Conservation (phyloP, 176 grass and related monocot genomes). For the Rhynchospora pubera region DNA sequence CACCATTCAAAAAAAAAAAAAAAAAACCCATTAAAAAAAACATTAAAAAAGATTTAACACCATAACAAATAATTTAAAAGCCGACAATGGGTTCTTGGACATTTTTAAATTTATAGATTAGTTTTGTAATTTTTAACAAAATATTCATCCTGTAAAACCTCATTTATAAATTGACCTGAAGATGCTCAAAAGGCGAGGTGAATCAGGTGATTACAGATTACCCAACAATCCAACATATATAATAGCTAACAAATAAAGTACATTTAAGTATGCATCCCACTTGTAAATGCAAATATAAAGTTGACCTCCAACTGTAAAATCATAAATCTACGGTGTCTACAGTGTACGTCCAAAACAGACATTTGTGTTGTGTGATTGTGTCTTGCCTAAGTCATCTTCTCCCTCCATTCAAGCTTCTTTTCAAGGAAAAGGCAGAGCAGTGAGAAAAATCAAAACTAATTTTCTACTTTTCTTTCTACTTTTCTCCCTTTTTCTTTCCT, state of each 20-base stretch:
- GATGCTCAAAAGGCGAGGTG: too few species aligned
- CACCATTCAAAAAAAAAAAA: too few species aligned
- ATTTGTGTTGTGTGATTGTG: background rate
- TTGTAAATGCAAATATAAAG: background rate
- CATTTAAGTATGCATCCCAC: background rate
- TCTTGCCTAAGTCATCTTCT: background rate
- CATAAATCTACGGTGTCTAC: background rate
- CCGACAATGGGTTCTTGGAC: too few species aligned
- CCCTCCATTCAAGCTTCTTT: background rate
- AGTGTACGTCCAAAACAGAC: background rate
- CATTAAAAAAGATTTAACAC: too few species aligned
- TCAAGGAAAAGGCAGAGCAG: background rate
- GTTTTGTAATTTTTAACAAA: too few species aligned
- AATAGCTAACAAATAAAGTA: background rate
- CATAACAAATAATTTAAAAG: too few species aligned
- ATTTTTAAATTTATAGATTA: too few species aligned
- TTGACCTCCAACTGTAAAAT: background rate
- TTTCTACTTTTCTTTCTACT: background rate
- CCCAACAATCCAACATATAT: background rate
- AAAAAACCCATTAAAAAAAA: too few species aligned
- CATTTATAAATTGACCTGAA: too few species aligned
- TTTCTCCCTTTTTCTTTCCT: background rate
- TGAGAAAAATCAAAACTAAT: background rate
- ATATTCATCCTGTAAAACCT: too few species aligned
- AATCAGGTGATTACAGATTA: too few species aligned